Evolutionary conservation across 192 early-diverging fungal genomes (phyloP).

Genomic region (Pecoramyces ruminantium): DNA sequence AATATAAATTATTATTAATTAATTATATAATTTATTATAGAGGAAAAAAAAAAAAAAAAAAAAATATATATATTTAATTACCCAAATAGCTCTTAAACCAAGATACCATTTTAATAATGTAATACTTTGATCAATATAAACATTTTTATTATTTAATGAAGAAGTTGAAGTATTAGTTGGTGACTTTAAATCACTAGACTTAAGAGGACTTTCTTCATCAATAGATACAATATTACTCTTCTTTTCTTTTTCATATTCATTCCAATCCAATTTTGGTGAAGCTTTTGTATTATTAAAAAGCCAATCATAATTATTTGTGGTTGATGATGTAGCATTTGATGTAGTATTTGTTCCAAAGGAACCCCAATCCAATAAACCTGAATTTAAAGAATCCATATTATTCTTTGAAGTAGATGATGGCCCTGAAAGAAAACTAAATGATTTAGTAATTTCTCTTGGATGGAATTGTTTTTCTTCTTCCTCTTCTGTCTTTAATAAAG

Average conservation of each 20-base stretch:
- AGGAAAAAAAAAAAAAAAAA: slow-evolving; percentile 12
- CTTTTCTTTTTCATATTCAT: background rate
- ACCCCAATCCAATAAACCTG: background rate
- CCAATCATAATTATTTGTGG: background rate
- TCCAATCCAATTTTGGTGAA: background rate
- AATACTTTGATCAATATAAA: slow-evolving; percentile 13
- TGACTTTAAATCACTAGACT: background rate
- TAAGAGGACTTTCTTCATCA: background rate
- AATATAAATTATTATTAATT: background rate
- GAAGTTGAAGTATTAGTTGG: background rate
- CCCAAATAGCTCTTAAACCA: slow-evolving; percentile 41
- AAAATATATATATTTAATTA: slow-evolving; percentile 7
- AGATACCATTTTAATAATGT: slow-evolving; percentile 38
- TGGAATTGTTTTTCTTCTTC: slow-evolving; percentile 6
- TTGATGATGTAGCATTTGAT: background rate
- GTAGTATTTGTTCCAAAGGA: background rate
- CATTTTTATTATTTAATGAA: background rate
- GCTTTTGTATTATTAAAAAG: background rate
- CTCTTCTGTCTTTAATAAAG: slow-evolving; percentile 13
- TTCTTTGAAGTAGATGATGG: slow-evolving; percentile 2
- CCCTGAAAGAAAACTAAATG: slow-evolving; percentile 8
- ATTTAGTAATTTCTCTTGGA: slow-evolving; percentile 1
- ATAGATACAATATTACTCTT: background rate
- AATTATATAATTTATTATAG: background rate
- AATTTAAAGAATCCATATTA: background rate